Base-by-base conservation (phyloP, 768 basidiomycete genomes). In the Cyathus striatus region DNA sequence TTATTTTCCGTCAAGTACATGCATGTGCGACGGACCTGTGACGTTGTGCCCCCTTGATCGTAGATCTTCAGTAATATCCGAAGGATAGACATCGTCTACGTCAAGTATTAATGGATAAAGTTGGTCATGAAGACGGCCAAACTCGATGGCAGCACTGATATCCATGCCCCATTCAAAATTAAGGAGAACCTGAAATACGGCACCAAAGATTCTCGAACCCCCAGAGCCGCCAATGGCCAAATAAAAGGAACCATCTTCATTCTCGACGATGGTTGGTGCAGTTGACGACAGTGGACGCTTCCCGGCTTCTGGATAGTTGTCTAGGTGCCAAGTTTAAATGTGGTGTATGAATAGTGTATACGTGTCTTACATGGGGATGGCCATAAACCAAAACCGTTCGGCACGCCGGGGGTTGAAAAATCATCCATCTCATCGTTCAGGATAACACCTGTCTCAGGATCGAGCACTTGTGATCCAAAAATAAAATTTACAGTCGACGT, bases 351-450 rank as follows among this genome's bases (percentile, higher is more conserved):
- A 30, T 21, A 10, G 34, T 22, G 21, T 6, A 16, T 16, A 37
- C 27, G 42, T 13, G 17, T 59, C 76, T 44, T 59, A 86, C 88
- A 90, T 5, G 87, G 88, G 13, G 86, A 90, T 14, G 91, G 85
- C 65, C 68, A 80, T 37, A 94, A 64, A 0, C 88, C 92, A 55
- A 91, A 95, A 2, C 70, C 79, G 52, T 96, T 95, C 5, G 90
- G 77, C n/a, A 63, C 61, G 3, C 87, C 91, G 1, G 93, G 94
- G 1, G 70, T 83, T 9, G 91, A 87, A 60, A 97, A 97, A 61
- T 98, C 95, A 49, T 92, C 90, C 87, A 91, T 89, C 77, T 95
- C 90, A 54, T 98, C 81, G 54, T 97, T 97, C 32, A 97, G 63
- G 40, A 98, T 75, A 22, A 98, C 73, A 0, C 95, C 94, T 0